Conservation (phyloP, 768 basidiomycete species). For the Mycena olivaceomarginata region DNA sequence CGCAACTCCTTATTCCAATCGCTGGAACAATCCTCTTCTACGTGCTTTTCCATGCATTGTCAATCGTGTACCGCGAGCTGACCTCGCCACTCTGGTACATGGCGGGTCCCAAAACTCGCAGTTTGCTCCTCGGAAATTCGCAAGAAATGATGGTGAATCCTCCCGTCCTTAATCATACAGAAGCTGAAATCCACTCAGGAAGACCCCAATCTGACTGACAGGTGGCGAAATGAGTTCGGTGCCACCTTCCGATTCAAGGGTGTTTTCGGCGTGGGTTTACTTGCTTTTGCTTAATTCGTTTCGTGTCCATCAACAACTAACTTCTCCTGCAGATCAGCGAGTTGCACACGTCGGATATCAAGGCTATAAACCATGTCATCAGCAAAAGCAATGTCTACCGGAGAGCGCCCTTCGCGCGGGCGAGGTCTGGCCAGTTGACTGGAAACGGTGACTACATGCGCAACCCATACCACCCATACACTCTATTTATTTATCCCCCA, state of each 20-base stretch:
- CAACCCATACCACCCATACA: not conserved
- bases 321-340: conserved; percentile 20
- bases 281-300: not conserved
- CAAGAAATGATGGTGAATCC: conserved; percentile 45
- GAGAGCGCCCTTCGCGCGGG: not conserved
- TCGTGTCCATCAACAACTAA: not conserved
- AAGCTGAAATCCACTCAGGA: not conserved
- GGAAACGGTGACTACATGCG: conserved; percentile 6
- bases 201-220: conserved; percentile 11
- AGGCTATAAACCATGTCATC: conserved; percentile 36
- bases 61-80: conserved; percentile 25
- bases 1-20: conserved; percentile 25
- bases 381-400: conserved; percentile 20
- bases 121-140: conserved; percentile 56
- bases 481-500: not conserved
- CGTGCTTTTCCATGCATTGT: conserved; percentile 42
- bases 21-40: conserved; percentile 22
- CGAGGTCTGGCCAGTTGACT: not conserved
- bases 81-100: conserved; percentile 55
- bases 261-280: conserved; percentile 15
- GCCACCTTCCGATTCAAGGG: conserved; percentile 30
- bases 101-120: conserved; percentile 55
- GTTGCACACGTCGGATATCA: conserved; percentile 37
- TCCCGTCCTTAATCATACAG: not conserved
- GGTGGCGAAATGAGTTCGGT: conserved; percentile 27